Base-by-base conservation (phyloP, 2,329 filamentous ascomycete genomes). In the Neofusicoccum ribis region DNA sequence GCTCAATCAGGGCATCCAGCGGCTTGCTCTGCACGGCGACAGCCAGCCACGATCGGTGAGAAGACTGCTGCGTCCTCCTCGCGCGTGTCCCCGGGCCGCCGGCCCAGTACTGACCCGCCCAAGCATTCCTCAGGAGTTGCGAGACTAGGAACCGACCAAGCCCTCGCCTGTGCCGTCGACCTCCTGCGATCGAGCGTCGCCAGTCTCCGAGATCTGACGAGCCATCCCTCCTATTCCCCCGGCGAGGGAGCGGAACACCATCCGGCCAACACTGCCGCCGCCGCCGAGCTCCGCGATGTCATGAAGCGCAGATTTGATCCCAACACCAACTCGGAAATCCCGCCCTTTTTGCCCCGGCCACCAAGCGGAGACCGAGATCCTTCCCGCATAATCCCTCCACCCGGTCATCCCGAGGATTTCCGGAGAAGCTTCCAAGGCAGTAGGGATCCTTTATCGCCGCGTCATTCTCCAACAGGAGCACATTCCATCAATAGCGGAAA, bases 371-470 rank as follows among this genome's bases (percentile, higher is more conserved):
- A 54, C 20, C 39, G 50, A 3, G 60, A 63, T 17, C 60, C 36
- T 23, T 63, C 50, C 27, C 60, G 61, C 39, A 56, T 17, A 46
- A 63, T 46, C 39, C 49, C 34, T 41, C 50, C 23, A 23, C 50
- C 49, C 50, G 43, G 43, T n/a, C 39, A 23, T 56, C 31, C 34
- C 41, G 61, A 63, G 34, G 61, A 46, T 56, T 36, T 52, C 39
- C 61, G 61, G n/a, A 44, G 61, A 63, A 63, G 50, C 43, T 63
- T 54, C 51, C 51, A 52, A 47, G 50, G 50, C 44, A 54, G 50
- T 63, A 47, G 49, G 39, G 61, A 56, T 46, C 39, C 61, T 56
- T 17, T 54, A 15, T 63, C 61, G 50, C 61, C 61, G 41, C 61
- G 43, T 46, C 49, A 52, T 23, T 63, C 61, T 37, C 61, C 61